phyloP scores from a whole-genome alignment of 1,139 yeast species.

The Suhomyces maxii region DNA sequence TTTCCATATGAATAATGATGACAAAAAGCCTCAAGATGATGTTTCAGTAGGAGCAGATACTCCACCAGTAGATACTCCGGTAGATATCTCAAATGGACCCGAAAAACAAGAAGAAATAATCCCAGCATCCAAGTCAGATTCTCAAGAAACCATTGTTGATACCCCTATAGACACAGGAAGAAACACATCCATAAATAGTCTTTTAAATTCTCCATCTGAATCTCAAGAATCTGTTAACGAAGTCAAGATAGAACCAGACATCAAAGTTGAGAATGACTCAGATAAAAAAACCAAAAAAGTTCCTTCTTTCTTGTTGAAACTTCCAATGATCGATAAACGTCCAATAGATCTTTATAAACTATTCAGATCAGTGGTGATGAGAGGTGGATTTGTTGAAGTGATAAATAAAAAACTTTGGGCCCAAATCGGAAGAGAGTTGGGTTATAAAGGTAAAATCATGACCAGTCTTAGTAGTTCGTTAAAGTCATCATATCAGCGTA shows the following conservation, averaged over 20 bases:
- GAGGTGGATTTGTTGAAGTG: conserved; percentile 62
- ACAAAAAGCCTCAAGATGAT: conserved; percentile 1
- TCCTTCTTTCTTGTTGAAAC: conserved; percentile 19
- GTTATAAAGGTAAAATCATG: conserved; percentile 68
- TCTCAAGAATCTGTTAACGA: not conserved
- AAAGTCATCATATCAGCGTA: conserved; percentile 53
- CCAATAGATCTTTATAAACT: conserved; percentile 56
- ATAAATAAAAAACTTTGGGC: conserved; percentile 61
- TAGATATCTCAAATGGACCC: not conserved
- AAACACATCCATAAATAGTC: conserved; percentile 7
- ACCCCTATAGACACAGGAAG: not conserved
- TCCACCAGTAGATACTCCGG: not conserved
- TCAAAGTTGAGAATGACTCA: not conserved
- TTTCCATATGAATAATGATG: conserved; percentile 26
- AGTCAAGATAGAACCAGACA: not conserved
- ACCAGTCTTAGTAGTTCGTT: conserved; percentile 71
- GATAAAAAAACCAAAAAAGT: conserved; percentile 5
- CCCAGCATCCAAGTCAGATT: not conserved
- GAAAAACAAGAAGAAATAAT: not conserved
- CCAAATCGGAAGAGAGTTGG: conserved; percentile 71
- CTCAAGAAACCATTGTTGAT: not conserved
- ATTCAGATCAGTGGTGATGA: conserved; percentile 48
- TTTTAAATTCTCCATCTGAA: conserved; percentile 9
- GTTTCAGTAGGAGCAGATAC: not conserved
- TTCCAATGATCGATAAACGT: conserved; percentile 59